These are phyloP conservation scores for Dictyostelium discoideum DNA, from an alignment of 78 protist genomes.

Conservation along the genomic window DNA sequence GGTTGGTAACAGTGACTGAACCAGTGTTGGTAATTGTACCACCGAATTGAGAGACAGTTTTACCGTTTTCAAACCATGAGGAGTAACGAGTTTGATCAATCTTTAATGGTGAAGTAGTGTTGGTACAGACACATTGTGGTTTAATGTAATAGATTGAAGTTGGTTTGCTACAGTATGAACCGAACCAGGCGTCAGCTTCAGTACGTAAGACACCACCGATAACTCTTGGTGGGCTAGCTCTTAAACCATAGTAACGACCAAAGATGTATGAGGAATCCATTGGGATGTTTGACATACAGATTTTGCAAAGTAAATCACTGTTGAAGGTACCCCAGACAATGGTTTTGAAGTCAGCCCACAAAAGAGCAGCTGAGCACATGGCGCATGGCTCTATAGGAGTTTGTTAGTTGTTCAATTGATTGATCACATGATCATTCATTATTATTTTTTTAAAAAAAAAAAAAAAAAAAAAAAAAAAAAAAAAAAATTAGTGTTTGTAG, in stretches of 20 bases:
- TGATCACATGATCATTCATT: too few relatives aligned
- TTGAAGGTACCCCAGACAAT: constrained; percentile 54
- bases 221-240: constrained; percentile 4
- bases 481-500: too few relatives aligned
- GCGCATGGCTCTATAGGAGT: too few relatives aligned
- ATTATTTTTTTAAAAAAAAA: too few relatives aligned
- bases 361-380: constrained; percentile 49
- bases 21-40: constrained; percentile 12
- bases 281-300: constrained; percentile 75
- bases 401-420: too few relatives aligned
- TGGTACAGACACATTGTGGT: constrained; percentile 52
- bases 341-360: constrained; percentile 64
- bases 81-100: background rate
- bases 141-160: constrained; percentile 36
- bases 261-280: constrained; percentile 44
- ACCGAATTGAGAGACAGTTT: constrained; percentile 13
- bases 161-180: constrained; percentile 33
- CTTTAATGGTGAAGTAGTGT: background rate
- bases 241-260: constrained; percentile 33
- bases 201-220: constrained; percentile 53
- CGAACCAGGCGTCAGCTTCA: constrained; percentile 51
- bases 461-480: too few relatives aligned
- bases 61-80: constrained; percentile 26
- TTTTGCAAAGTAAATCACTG: constrained; percentile 16
- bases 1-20: constrained; percentile 3